phyloP scores from a whole-genome alignment of 148 eudicot genomes.

The Tetragonia tetragonoides region DNA sequence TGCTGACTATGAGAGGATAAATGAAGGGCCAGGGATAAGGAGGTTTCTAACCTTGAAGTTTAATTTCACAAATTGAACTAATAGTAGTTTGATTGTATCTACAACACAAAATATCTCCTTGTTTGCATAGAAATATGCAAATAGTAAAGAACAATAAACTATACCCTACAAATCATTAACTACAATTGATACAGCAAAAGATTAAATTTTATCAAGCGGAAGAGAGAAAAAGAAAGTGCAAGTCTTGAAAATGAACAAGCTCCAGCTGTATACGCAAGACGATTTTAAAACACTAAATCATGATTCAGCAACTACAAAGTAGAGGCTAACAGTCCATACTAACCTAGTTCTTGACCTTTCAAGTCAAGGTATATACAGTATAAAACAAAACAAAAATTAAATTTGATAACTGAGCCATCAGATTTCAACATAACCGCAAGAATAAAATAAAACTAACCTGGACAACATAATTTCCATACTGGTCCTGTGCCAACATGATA shows the following conservation, averaged over 20 bases:
- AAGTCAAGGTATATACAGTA: not conserved
- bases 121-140: not conserved
- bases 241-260: not conserved
- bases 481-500: conserved; percentile 75
- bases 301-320: not conserved
- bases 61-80: not conserved
- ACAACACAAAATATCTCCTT: not conserved
- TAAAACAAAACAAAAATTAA: not conserved
- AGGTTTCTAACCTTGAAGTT: not conserved
- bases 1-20: too few species aligned
- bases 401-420: not conserved
- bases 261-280: not conserved
- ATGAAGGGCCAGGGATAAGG: not conserved
- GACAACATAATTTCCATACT: conserved; percentile 84
- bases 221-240: not conserved
- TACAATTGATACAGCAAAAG: not conserved
- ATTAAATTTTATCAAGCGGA: not conserved
- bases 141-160: not conserved
- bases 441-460: conserved; percentile 45
- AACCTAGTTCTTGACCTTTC: not conserved
- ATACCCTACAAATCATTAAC: not conserved
- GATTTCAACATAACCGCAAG: not conserved
- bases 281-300: not conserved
- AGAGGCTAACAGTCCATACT: not conserved
- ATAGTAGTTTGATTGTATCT: not conserved